Evolutionary conservation across 1,139 yeast genomes (phyloP).

Genomic region (Blastobotrys petasosporus): DNA sequence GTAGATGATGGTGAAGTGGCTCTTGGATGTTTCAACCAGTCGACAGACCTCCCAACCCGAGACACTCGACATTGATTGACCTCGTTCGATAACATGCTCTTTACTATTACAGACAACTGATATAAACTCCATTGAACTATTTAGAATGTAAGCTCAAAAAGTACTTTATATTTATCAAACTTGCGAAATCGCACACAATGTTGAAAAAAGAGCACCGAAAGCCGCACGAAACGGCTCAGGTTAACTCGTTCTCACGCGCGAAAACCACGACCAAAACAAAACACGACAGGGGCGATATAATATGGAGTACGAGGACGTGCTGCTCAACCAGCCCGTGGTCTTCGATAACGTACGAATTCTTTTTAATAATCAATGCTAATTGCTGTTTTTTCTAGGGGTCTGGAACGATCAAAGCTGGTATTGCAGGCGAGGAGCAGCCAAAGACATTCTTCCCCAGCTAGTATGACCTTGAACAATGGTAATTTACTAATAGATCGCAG

Average conservation of each 20-base stretch:
- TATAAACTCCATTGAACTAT: too few relatives aligned
- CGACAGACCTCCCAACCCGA: neutral
- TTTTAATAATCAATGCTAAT: neutral
- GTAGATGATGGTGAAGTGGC: neutral
- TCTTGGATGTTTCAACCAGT: neutral
- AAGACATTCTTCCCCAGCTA: slow-evolving; percentile 45
- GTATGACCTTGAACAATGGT: slow-evolving; percentile 20
- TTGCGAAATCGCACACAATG: too few relatives aligned
- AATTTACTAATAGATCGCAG: slow-evolving; percentile 28
- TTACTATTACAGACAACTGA: too few relatives aligned
- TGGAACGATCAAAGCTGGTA: slow-evolving; percentile 80
- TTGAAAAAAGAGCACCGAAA: too few relatives aligned
- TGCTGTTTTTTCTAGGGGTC: too few relatives aligned
- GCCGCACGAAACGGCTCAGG: too few relatives aligned
- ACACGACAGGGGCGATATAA: slow-evolving; percentile 10
- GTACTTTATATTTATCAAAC: too few relatives aligned
- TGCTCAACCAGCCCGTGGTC: slow-evolving; percentile 80
- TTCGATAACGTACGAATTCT: slow-evolving; percentile 54
- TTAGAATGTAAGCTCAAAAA: too few relatives aligned
- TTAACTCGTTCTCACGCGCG: neutral
- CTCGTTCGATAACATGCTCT: too few relatives aligned
- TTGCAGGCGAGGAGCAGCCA: slow-evolving; percentile 88
- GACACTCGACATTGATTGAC: too few relatives aligned
- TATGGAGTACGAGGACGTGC: slow-evolving; percentile 34
- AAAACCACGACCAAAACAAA: slow-evolving; percentile 1